These are phyloP conservation scores for Monosporascus sp. DNA, from an alignment of 2,329 filamentous ascomycete genomes.

Conservation along the genomic window DNA sequence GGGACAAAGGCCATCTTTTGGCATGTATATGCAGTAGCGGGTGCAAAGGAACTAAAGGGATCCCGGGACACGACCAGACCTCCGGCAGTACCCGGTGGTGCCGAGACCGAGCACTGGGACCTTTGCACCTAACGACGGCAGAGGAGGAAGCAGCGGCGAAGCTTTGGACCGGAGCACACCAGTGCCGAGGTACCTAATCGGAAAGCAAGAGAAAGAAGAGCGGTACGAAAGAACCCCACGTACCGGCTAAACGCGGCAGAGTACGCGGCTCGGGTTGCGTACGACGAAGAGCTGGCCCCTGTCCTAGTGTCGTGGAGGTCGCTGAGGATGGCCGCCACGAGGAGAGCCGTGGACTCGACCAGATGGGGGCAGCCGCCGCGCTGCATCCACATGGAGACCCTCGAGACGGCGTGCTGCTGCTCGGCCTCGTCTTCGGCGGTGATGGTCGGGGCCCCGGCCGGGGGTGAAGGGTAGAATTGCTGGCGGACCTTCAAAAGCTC, in stretches of 20 bases:
- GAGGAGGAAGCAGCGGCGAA: too few species aligned
- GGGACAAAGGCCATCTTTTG: too few species aligned
- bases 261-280: slow-evolving; percentile 65
- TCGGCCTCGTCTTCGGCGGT: slow-evolving; percentile 11
- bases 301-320: slow-evolving; percentile 42
- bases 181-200: neutral
- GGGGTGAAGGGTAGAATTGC: slow-evolving; percentile 52
- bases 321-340: slow-evolving; percentile 63
- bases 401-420: slow-evolving; percentile 47
- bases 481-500: slow-evolving; percentile 62
- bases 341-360: slow-evolving; percentile 70
- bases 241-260: slow-evolving; percentile 70
- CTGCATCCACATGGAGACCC: slow-evolving; percentile 64
- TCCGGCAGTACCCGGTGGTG: too few species aligned
- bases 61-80: too few species aligned
- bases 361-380: slow-evolving; percentile 72
- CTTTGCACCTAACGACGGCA: too few species aligned
- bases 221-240: slow-evolving; percentile 22
- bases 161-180: too few species aligned
- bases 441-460: slow-evolving; percentile 2
- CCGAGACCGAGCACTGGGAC: too few species aligned
- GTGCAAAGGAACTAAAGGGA: too few species aligned
- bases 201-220: slow-evolving; percentile 2
- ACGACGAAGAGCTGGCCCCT: slow-evolving; percentile 37
- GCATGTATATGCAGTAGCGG: too few species aligned